These are phyloP conservation scores for Leccinum fuscescens DNA, from an alignment of 1,284 basidiomycete species.

Conservation along the genomic window DNA sequence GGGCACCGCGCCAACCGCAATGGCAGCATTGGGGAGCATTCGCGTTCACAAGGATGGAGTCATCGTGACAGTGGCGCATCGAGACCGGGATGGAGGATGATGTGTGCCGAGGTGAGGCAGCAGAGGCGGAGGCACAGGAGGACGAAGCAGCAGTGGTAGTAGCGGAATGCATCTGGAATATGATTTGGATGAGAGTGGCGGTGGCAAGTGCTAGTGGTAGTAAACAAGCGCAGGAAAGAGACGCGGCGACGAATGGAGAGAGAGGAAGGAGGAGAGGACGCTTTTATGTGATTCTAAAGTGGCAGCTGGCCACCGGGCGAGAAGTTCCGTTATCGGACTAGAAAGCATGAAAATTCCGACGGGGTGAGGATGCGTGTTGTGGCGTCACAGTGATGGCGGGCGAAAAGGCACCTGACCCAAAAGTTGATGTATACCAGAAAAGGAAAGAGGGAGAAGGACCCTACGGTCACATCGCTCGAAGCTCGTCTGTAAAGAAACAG, in stretches of 20 bases:
- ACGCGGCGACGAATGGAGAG: neutral
- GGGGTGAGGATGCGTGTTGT: slow-evolving; percentile 37
- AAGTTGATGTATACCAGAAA: slow-evolving; percentile 22
- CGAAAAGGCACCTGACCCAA: slow-evolving; percentile 32
- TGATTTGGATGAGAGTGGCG: neutral
- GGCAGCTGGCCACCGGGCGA: slow-evolving; percentile 26
- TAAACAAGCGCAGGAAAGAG: neutral
- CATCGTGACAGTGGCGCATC: slow-evolving; percentile 19
- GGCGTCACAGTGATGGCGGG: slow-evolving; percentile 37
- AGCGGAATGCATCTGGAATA: slow-evolving; percentile 24
- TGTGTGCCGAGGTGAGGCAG: slow-evolving; percentile 13
- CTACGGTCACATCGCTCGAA: slow-evolving; percentile 37
- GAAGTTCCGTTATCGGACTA: slow-evolving; percentile 38
- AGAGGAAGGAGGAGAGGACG: neutral
- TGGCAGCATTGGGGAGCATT: slow-evolving; percentile 73
- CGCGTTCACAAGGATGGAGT: slow-evolving; percentile 30
- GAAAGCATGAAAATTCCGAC: slow-evolving; percentile 37
- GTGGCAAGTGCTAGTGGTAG: neutral
- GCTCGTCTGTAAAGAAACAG: slow-evolving; percentile 13
- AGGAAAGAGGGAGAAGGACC: slow-evolving; percentile 22
- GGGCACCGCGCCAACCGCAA: slow-evolving; percentile 67
- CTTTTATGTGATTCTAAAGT: slow-evolving; percentile 28
- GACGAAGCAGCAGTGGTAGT: slow-evolving; percentile 2
- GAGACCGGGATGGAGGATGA: slow-evolving; percentile 21
- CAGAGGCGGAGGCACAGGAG: slow-evolving; percentile 14